Conservation (phyloP, 2,329 filamentous ascomycete genomes). For the Claviceps monticola region DNA sequence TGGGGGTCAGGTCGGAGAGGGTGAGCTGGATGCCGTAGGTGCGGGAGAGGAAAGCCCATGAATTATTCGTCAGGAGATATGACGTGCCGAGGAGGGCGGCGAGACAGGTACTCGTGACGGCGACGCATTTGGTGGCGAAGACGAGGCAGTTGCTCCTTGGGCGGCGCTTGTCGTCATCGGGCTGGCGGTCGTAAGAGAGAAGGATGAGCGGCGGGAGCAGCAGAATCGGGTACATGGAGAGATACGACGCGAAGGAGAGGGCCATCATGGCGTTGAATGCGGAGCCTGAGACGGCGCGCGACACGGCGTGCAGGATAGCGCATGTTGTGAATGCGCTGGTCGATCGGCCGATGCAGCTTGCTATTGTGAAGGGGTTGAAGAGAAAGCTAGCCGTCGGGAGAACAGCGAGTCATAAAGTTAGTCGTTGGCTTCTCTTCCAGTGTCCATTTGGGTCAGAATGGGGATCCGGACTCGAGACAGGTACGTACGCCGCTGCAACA, state of each 20-base stretch:
- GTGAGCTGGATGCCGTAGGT: slow-evolving; percentile 91
- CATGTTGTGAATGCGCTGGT: slow-evolving; percentile 82
- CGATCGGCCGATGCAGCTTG: slow-evolving; percentile 78
- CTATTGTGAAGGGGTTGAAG: slow-evolving; percentile 88
- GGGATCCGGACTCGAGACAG: neutral
- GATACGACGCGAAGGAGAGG: slow-evolving; percentile 74
- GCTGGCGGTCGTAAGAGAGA: slow-evolving; percentile 60
- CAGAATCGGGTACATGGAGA: slow-evolving; percentile 82
- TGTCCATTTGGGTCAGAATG: neutral
- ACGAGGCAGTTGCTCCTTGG: slow-evolving; percentile 19
- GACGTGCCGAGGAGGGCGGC: slow-evolving; percentile 56
- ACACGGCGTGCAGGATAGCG: slow-evolving; percentile 71
- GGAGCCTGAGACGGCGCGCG: slow-evolving; percentile 63
- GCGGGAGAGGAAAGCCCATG: slow-evolving; percentile 75
- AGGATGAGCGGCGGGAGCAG: slow-evolving; percentile 72
- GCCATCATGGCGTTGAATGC: slow-evolving; percentile 68
- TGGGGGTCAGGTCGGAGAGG: slow-evolving; percentile 84
- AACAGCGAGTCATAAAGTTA: neutral
- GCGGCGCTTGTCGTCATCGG: slow-evolving; percentile 14
- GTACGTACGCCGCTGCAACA: slow-evolving; percentile 61
- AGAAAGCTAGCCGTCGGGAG: slow-evolving; percentile 49
- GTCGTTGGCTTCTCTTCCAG: neutral
- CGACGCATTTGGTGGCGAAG: slow-evolving; percentile 43
- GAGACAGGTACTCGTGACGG: slow-evolving; percentile 40
- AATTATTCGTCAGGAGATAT: slow-evolving; percentile 55